Evolutionary conservation across 225 moss, liverwort and hornwort genomes (phyloP).

Genomic region (Physcomitrellopsis africana): DNA sequence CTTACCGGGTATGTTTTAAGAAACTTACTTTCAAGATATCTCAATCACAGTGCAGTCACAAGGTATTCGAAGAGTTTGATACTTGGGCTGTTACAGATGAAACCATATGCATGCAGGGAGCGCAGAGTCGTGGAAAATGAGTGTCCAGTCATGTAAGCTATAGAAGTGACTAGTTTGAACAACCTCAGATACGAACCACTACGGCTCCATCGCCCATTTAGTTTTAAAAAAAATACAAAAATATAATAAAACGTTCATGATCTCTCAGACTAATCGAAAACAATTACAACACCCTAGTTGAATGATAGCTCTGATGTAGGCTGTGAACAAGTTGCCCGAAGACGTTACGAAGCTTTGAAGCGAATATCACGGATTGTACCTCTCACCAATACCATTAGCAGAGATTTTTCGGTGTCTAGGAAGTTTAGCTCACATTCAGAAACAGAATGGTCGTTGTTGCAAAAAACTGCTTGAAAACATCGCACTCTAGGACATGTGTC

Average conservation of each 20-base stretch:
- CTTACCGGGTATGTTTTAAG: neutral
- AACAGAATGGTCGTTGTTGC: slow-evolving; percentile 17
- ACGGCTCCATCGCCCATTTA: no score
- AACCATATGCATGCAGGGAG: neutral
- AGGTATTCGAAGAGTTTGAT: no score
- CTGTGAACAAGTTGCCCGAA: slow-evolving; percentile 1
- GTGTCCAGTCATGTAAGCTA: neutral
- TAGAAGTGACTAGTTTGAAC: neutral
- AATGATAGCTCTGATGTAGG: neutral
- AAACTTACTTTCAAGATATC: neutral
- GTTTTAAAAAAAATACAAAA: no score
- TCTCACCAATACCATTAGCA: neutral
- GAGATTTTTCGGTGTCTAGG: slow-evolving; percentile 13
- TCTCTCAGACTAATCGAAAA: neutral
- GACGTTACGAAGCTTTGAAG: neutral
- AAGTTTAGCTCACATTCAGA: slow-evolving; percentile 12
- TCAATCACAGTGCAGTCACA: no score
- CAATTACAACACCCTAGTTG: neutral
- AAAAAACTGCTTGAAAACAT: slow-evolving; percentile 22
- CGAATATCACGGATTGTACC: neutral
- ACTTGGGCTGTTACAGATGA: neutral
- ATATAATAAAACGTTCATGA: neutral
- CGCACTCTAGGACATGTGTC: slow-evolving; percentile 21
- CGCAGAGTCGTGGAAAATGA: neutral
- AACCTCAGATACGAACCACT: neutral